Base-by-base conservation (phyloP, 768 basidiomycete species). In the Guyanaporus albipodus region DNA sequence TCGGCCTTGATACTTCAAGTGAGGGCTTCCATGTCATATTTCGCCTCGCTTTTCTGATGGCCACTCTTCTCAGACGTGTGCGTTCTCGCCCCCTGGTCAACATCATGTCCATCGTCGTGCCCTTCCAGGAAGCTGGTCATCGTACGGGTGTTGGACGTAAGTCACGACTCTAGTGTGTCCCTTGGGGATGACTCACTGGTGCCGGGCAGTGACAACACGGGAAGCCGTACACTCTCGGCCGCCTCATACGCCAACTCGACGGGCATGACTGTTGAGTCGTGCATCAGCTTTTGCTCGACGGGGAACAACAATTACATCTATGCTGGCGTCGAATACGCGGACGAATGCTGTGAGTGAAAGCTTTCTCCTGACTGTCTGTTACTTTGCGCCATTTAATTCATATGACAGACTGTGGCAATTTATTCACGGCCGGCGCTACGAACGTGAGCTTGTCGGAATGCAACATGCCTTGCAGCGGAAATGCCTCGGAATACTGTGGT, bases 291-390 rank as follows among this genome's bases (percentile, higher is more conserved):
- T 53, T 79, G 77, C 36, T 64, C 62, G 8, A 62, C 64, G 14
- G 64, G 59, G 1, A 19, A 45, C 17, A 64, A 66, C 33, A 27
- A 64, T 6, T 86, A 71, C 59, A 64, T 82, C 48, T 87, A 77
- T 53, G 85, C 87, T 15, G 88, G 88, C 12, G 73, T 80, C 15
- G 87, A 89, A 64, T 88, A 73, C 52, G 76, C 72, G 18, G 69
- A 75, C 49, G 77, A 84, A 63, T 85, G 81, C 67, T 83, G 82
- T 83, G 62, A 48, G 76, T 58, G 36, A 5, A n/a, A 40, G 21
- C 11, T 49, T 27, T 47, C 31, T 46, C 39, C n/a, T n/a, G 8
- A 22, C 28, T 2, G 1, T 11, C n/a, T n/a, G n/a, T n/a, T n/a
- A n/a, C n/a, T n/a, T n/a, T 11, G 23, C n/a, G 1, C 41, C n/a